Evolutionary conservation across 2,329 filamentous ascomycete genomes (phyloP).

Genomic region (Colletotrichum sp.): DNA sequence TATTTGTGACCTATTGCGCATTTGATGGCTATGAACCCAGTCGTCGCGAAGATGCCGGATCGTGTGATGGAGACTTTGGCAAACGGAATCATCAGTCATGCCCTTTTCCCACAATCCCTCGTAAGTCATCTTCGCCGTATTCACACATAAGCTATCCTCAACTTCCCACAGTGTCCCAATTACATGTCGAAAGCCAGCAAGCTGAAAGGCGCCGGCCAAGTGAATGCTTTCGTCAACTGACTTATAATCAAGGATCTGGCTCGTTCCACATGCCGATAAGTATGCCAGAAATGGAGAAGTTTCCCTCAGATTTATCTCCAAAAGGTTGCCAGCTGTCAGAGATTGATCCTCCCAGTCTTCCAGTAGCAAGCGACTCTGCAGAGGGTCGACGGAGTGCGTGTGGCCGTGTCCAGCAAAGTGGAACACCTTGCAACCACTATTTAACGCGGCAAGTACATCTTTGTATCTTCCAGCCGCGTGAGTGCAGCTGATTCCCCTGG

Average conservation of each 20-base stretch:
- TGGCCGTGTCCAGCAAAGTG: conserved; percentile 47
- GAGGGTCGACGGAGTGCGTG: neutral
- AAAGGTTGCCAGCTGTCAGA: conserved; percentile 20
- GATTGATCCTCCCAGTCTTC: neutral
- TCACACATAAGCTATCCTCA: conserved; percentile 33
- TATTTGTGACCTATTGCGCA: accelerated
- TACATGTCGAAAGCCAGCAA: conserved; percentile 45
- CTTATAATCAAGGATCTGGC: conserved; percentile 21
- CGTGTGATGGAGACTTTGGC: neutral
- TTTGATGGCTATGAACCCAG: neutral
- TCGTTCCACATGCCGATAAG: conserved; percentile 42
- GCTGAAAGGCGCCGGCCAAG: conserved; percentile 34
- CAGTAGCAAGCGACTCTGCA: conserved; percentile 12
- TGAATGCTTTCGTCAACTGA: conserved; percentile 40
- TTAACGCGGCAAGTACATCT: conserved; percentile 29
- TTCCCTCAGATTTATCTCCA: conserved; percentile 19
- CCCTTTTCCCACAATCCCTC: conserved; percentile 2
- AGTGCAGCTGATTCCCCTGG: neutral
- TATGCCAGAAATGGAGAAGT: conserved; percentile 37
- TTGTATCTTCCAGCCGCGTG: conserved; percentile 7
- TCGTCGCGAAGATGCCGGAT: neutral
- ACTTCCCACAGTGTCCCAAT: conserved; percentile 23
- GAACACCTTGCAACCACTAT: conserved; percentile 34
- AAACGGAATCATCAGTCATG: neutral
- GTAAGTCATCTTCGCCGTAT: conserved; percentile 33